These are phyloP conservation scores for Fraxinus anomala DNA, from an alignment of 257 asterid species.

Conservation along the genomic window DNA sequence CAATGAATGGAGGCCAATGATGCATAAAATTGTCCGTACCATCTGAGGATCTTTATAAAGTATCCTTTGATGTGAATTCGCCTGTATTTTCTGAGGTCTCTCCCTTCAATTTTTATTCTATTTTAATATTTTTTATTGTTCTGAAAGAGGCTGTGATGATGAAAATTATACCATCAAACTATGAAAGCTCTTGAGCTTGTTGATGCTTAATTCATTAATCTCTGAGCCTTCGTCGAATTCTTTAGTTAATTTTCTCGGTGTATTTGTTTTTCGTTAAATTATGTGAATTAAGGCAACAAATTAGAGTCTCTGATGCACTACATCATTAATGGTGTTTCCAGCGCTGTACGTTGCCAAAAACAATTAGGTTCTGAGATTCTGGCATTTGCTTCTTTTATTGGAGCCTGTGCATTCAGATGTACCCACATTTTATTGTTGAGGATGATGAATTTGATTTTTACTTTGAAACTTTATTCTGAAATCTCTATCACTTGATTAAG, in stretches of 20 bases:
- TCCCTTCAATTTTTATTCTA: background rate
- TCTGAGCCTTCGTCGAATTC: background rate
- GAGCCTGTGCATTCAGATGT: slow-evolving; percentile 21
- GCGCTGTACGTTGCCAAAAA: slow-evolving; percentile 76
- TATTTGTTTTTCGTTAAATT: background rate
- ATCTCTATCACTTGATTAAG: no score
- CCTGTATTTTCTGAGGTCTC: slow-evolving; percentile 49
- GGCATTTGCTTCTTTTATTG: slow-evolving; percentile 5
- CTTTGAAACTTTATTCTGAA: no score
- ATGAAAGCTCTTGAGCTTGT: slow-evolving; percentile 36
- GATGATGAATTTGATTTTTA: no score
- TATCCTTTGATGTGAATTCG: slow-evolving; percentile 33
- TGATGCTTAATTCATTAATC: slow-evolving; percentile 18
- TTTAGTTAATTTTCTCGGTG: background rate
- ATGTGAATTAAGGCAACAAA: slow-evolving; percentile 4
- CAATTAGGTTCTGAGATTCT: slow-evolving; percentile 18
- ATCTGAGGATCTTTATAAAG: slow-evolving; percentile 45
- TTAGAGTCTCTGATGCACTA: slow-evolving; percentile 25
- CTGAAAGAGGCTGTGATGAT: slow-evolving; percentile 35
- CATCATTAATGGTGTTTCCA: slow-evolving; percentile 23
- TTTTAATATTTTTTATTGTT: no score
- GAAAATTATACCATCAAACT: slow-evolving; percentile 40
- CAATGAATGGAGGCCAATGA: slow-evolving; percentile 42
- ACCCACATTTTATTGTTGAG: background rate
- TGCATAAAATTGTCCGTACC: slow-evolving; percentile 79